Conservation (phyloP, 2,329 filamentous ascomycete species). For the Hypomyces rosellus region DNA sequence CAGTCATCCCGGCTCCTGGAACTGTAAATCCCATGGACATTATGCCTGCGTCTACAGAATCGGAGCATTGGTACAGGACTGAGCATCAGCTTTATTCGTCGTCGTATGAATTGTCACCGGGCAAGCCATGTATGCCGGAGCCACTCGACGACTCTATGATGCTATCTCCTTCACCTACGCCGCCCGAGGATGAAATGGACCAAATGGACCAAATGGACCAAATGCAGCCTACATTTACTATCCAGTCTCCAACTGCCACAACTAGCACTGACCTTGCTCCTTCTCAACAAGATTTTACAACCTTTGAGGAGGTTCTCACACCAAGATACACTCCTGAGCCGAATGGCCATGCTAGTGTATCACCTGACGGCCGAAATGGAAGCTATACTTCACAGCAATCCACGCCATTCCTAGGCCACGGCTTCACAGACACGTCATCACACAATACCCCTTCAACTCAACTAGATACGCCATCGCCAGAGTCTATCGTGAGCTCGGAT, state of each 20-base stretch:
- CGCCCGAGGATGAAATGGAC: background rate
- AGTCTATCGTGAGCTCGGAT: slow-evolving; percentile 31
- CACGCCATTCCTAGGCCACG: slow-evolving; percentile 33
- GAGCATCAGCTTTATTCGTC: slow-evolving; percentile 29
- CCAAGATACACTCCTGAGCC: background rate
- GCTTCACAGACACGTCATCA: slow-evolving; percentile 35
- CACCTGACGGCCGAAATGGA: slow-evolving; percentile 19
- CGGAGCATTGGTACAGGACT: slow-evolving; percentile 31
- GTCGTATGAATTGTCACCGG: slow-evolving; percentile 21
- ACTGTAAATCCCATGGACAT: slow-evolving; percentile 51
- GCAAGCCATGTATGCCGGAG: background rate
- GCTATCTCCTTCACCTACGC: slow-evolving; percentile 20
- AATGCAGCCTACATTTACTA: slow-evolving; percentile 17
- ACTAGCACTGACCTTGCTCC: slow-evolving; percentile 15
- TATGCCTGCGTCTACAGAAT: slow-evolving; percentile 38
- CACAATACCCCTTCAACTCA: slow-evolving; percentile 43
- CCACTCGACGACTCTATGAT: slow-evolving; percentile 5
- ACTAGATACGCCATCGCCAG: slow-evolving; percentile 36
- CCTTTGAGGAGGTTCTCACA: slow-evolving; percentile 3
- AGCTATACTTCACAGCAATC: slow-evolving; percentile 36
- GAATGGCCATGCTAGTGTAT: background rate
- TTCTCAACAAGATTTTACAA: slow-evolving; percentile 2
- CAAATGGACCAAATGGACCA: background rate
- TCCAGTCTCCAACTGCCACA: slow-evolving; percentile 21
- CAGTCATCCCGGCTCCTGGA: slow-evolving; percentile 33